Conservation (phyloP, 257 asterid species). For the Oldenlandia corymbosa region DNA sequence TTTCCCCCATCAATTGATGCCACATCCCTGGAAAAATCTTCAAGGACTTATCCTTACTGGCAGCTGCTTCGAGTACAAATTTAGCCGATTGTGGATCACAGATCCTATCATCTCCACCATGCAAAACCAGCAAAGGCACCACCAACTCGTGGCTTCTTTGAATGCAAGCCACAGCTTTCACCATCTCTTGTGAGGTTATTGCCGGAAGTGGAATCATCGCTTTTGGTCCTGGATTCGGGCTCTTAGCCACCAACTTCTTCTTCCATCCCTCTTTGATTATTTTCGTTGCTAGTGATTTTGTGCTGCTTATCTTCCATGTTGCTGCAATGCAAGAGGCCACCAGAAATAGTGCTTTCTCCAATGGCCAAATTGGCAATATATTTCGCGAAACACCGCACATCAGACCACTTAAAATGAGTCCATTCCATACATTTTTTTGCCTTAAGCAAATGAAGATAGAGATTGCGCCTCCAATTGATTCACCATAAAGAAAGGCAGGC, state of each 20-base stretch:
- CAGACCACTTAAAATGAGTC: slow-evolving; percentile 57
- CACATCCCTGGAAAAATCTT: too few relatives aligned
- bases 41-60: too few relatives aligned
- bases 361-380: slow-evolving; percentile 65
- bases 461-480: slow-evolving; percentile 68
- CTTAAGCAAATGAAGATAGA: slow-evolving; percentile 43
- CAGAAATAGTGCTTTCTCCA: slow-evolving; percentile 58
- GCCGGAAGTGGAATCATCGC: slow-evolving; percentile 63
- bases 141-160: slow-evolving; percentile 34
- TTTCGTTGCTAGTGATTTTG: slow-evolving; percentile 36
- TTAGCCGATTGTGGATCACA: slow-evolving; percentile 61
- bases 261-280: slow-evolving; percentile 57
- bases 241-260: slow-evolving; percentile 38
- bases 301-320: slow-evolving; percentile 44
- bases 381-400: slow-evolving; percentile 64
- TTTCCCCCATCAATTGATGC: too few relatives aligned
- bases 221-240: slow-evolving; percentile 42
- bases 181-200: slow-evolving; percentile 47
- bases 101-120: slow-evolving; percentile 54
- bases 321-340: slow-evolving; percentile 60
- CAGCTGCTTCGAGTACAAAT: slow-evolving; percentile 32
- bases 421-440: slow-evolving; percentile 58
- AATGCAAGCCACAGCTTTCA: slow-evolving; percentile 44
- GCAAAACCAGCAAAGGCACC: slow-evolving; percentile 62
- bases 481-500: slow-evolving; percentile 74